A percentile compares a stretch with the other conserved stretches of the same genome.
These are phyloP conservation scores for Fusarium humuli DNA, from an alignment of 2,329 filamentous ascomycete genomes.

Conservation along the genomic window DNA sequence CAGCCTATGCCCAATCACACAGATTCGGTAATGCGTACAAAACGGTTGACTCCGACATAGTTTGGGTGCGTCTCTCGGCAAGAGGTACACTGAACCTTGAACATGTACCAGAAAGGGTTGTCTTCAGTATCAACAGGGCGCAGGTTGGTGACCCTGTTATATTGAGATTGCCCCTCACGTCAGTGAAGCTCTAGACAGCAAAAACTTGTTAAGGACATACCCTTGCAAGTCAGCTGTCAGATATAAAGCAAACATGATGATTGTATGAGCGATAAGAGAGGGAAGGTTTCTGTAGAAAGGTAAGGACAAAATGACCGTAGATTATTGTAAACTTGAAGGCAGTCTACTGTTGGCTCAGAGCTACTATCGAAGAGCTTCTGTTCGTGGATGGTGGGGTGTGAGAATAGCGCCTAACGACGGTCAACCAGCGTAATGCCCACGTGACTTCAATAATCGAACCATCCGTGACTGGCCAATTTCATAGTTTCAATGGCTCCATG, in stretches of 20 bases:
- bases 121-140: constrained; percentile 84
- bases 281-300: background rate
- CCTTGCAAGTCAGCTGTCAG: constrained; percentile 77
- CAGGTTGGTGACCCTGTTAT: constrained; percentile 84
- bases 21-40: constrained; percentile 68
- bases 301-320: background rate
- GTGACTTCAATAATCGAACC: constrained; percentile 46
- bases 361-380: constrained; percentile 6
- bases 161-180: constrained; percentile 34
- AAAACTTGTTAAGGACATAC: constrained; percentile 56
- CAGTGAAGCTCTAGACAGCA: constrained; percentile 20
- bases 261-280: background rate
- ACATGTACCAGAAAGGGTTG: constrained; percentile 93
- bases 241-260: constrained; percentile 71
- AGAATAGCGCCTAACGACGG: constrained; percentile 30
- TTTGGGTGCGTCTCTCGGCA: constrained; percentile 93
- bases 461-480: constrained; percentile 44
- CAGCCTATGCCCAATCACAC: background rate
- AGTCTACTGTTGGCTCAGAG: constrained; percentile 33
- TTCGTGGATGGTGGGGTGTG: constrained; percentile 46
- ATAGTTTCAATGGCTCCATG: constrained; percentile 23
- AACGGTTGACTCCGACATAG: constrained; percentile 85
- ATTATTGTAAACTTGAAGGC: constrained; percentile 5
- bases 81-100: constrained; percentile 98
- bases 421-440: constrained; percentile 20